Evolutionary conservation across 352 stramenopile species (phyloP).

Genomic region (Bremia lactucae): DNA sequence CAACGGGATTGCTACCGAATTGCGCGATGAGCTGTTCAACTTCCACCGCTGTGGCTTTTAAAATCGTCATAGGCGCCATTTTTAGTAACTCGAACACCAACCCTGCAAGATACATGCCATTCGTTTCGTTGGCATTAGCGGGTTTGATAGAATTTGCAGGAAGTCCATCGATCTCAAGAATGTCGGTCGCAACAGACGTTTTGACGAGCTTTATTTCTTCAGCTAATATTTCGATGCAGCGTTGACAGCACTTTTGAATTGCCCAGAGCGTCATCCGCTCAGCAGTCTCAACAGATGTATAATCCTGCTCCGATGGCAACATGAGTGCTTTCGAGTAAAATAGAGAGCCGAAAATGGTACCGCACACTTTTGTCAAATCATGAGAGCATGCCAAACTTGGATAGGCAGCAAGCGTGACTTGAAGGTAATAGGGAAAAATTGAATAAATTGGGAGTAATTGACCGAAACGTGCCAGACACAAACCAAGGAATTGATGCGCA

Average conservation of each 20-base stretch:
- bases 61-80: conserved; percentile 37
- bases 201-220: conserved; percentile 7
- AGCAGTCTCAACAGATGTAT: conserved; percentile 6
- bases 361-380: conserved; percentile 30
- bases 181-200: not conserved
- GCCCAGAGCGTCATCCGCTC: conserved; percentile 39
- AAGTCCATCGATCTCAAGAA: not conserved
- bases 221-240: conserved; percentile 21
- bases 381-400: conserved; percentile 22
- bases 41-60: conserved; percentile 29
- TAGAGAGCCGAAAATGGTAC: conserved; percentile 39
- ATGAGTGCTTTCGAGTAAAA: conserved; percentile 28
- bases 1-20: conserved; percentile 6
- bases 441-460: conserved; percentile 39
- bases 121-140: conserved; percentile 5
- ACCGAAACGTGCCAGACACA: conserved; percentile 34
- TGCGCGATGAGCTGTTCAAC: conserved; percentile 25
- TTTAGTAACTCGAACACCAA: conserved; percentile 56
- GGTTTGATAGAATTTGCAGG: not conserved
- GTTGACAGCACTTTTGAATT: conserved; percentile 32
- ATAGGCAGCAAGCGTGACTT: conserved; percentile 35
- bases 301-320: conserved; percentile 1
- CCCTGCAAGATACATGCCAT: conserved; percentile 38
- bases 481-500: conserved; percentile 34
- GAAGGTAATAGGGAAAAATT: conserved; percentile 44